These are phyloP conservation scores for Tuber calosporum DNA, from an alignment of 495 filamentous ascomycete genomes.

Conservation along the genomic window DNA sequence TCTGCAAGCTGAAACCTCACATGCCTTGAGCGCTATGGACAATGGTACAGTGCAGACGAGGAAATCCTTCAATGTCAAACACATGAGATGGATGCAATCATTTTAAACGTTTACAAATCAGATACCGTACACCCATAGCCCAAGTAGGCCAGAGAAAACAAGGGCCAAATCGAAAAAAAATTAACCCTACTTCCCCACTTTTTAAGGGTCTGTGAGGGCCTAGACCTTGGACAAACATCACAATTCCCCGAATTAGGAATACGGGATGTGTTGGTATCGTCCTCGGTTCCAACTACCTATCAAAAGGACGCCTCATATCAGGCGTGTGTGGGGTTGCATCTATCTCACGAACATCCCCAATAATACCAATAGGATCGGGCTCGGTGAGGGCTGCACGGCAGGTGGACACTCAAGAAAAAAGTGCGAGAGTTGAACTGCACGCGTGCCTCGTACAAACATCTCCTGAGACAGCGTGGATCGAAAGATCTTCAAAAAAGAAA, in stretches of 20 bases:
- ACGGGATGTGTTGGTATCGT: not conserved
- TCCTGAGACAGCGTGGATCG: not conserved
- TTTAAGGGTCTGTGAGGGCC: not conserved
- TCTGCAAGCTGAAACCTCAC: not conserved
- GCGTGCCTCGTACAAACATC: not conserved
- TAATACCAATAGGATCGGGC: not conserved
- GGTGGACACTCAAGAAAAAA: not conserved
- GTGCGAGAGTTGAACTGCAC: not conserved
- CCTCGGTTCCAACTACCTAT: not conserved
- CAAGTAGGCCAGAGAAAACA: not conserved
- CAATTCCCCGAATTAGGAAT: not conserved
- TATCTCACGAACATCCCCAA: not conserved
- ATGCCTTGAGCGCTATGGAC: not conserved
- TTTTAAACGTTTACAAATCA: not conserved
- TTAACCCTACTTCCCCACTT: not conserved
- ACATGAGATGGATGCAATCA: not conserved
- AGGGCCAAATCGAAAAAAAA: too few species aligned
- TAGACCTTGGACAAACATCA: not conserved
- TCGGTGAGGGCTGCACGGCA: not conserved
- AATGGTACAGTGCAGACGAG: not conserved
- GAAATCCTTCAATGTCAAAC: not conserved
- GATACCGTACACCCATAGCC: not conserved
- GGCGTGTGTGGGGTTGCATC: not conserved
- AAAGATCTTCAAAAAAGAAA: not conserved
- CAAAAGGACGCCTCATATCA: not conserved